Evolutionary conservation across 2,329 filamentous ascomycete species (phyloP).

Genomic region (Paraconiothyrium sp.): DNA sequence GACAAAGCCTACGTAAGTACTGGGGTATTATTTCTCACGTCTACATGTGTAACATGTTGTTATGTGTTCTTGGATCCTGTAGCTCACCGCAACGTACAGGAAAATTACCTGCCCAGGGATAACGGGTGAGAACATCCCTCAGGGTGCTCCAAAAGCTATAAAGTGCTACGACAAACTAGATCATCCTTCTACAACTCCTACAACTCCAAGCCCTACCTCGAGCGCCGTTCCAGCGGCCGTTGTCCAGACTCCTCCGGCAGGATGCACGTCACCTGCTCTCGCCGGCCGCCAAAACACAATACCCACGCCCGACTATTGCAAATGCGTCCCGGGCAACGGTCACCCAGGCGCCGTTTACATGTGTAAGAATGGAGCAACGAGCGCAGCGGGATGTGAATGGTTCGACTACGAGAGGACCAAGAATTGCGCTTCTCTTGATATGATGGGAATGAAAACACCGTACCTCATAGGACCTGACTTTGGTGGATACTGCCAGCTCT

Average conservation of each 20-base stretch:
- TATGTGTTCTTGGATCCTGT: background rate
- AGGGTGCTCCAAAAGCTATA: background rate
- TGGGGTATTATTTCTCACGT: too few species aligned
- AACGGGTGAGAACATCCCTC: background rate
- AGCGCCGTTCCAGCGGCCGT: background rate
- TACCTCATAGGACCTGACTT: too few species aligned
- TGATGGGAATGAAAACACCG: too few species aligned
- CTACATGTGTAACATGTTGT: too few species aligned
- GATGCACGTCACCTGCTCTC: background rate
- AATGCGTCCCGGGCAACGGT: background rate
- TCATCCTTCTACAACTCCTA: background rate
- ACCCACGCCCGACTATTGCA: background rate
- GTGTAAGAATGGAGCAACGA: background rate
- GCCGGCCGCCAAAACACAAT: background rate
- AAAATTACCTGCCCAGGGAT: conserved; percentile 6
- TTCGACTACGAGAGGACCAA: background rate
- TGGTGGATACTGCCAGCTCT: too few species aligned
- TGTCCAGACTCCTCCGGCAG: background rate
- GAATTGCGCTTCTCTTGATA: too few species aligned
- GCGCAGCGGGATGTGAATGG: background rate
- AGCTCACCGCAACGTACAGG: background rate
- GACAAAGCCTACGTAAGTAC: background rate
- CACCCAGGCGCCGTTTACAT: background rate
- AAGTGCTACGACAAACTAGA: background rate
- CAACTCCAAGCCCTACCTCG: background rate